Evolutionary conservation across 495 filamentous ascomycete species (phyloP).

Genomic region (Penicillium fimorum): DNA sequence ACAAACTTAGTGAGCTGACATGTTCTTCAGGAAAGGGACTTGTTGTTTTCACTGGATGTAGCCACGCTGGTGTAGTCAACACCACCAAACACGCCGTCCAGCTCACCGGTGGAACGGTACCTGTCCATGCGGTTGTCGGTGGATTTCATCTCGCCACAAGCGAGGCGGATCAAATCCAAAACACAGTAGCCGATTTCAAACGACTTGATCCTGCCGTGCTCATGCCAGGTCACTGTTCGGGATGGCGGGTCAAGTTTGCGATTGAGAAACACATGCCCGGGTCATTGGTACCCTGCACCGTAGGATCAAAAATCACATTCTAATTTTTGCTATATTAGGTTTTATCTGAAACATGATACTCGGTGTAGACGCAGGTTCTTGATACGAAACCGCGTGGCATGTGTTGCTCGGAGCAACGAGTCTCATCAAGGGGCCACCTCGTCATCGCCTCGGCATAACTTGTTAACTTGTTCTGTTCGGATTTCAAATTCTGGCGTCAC

Average conservation of each 20-base stretch:
- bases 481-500: conserved; percentile 15
- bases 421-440: conserved; percentile 14
- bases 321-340: conserved; percentile 24
- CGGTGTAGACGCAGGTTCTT: conserved; percentile 15
- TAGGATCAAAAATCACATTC: conserved; percentile 52
- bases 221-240: conserved; percentile 60
- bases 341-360: not conserved
- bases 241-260: conserved; percentile 60
- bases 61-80: conserved; percentile 61
- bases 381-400: conserved; percentile 11
- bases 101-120: conserved; percentile 34
- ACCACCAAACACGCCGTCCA: conserved; percentile 50
- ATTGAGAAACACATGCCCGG: conserved; percentile 59
- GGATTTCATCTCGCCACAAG: conserved; percentile 59
- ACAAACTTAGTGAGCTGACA: conserved; percentile 3
- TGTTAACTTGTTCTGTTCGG: conserved; percentile 7
- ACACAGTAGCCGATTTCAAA: conserved; percentile 53
- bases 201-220: conserved; percentile 52
- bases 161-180: conserved; percentile 41
- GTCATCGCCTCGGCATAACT: conserved; percentile 18
- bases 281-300: conserved; percentile 54
- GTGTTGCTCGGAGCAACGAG: conserved; percentile 19
- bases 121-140: conserved; percentile 57
- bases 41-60: conserved; percentile 63
- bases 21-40: conserved; percentile 48